Percentiles rank a stretch among this genome's conserved stretches.
Conservation (phyloP, 2,329 filamentous ascomycete species). For the Ustulina deusta region DNA sequence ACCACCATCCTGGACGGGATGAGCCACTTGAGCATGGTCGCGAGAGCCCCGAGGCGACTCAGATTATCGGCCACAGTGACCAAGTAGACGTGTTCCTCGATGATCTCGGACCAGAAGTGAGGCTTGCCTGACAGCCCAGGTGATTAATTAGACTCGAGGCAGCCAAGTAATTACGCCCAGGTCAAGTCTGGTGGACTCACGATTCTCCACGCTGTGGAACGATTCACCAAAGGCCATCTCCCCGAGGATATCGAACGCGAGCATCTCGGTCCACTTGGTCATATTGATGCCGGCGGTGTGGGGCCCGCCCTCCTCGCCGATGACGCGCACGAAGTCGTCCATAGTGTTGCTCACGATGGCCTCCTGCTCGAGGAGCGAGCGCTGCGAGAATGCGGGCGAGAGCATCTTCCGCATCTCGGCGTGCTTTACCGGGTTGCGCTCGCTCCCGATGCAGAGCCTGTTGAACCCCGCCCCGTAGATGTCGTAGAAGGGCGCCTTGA, state of each 20-base stretch:
- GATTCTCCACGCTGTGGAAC: not conserved
- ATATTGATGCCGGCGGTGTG: not conserved
- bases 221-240: conserved; percentile 1
- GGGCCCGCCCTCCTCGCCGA: not conserved
- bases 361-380: not conserved
- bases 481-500: conserved; percentile 34
- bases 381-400: not conserved
- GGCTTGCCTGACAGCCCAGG: not conserved
- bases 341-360: not conserved
- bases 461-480: conserved; percentile 30
- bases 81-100: not conserved
- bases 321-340: not conserved
- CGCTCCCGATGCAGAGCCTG: conserved; percentile 31
- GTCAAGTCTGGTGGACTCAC: not conserved
- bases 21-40: not conserved
- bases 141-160: not conserved
- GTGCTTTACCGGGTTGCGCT: conserved; percentile 32
- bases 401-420: conserved; percentile 17
- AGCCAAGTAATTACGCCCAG: too few species aligned
- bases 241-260: not conserved
- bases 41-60: not conserved
- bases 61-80: not conserved
- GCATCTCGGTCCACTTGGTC: not conserved
- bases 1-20: not conserved
- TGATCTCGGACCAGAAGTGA: not conserved